Base-by-base conservation (phyloP, 495 filamentous ascomycete genomes). In the Cercophora newfieldiana region DNA sequence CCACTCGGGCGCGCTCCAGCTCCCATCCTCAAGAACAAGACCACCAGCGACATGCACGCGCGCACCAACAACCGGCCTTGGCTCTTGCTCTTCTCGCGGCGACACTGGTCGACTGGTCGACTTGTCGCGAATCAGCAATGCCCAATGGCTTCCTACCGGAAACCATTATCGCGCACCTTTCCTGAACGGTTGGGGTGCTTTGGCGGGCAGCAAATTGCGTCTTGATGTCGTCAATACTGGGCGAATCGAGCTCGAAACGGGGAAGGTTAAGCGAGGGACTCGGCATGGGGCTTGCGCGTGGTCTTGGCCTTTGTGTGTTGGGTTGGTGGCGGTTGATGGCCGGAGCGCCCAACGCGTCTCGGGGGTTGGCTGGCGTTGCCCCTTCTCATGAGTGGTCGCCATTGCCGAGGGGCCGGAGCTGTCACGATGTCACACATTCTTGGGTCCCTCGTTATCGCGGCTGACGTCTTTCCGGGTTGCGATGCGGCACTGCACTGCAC, bases 91-190 rank as follows among this genome's bases (percentile, higher is more conserved):
- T n/a, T 26, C n/a, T n/a, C 7, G 50, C 50, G 2, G 25, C 19
- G 50, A 21, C 3, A 44, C 18, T 49, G 31, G 37, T 61, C n/a
- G n/a, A n/a, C n/a, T n/a, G n/a, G n/a, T n/a, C n/a, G n/a, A n/a
- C n/a, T n/a, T n/a, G n/a, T 44, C 37, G 10, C 37, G 37, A 63
- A 63, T 65, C 56, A 48, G 30, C 48, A 7, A 51, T 18, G 2
- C 2, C 60, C 67, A 59, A 69, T 59, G 63, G 63, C 16, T 66
- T 66, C 66, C 33, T 44, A 12, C 33, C 62, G 63, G 67, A 44
- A 63, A 61, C 48, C 56, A 65, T 7, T 54, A 26, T 24, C 50
- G 50, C 16, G 3, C 5, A 7, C 21, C 21, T 22, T 54, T 8
- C 19, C 21, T 26, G 37, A 44, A 44, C 12, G 4, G 37, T 44